Conservation (phyloP, 2,329 filamentous ascomycete species). For the Trichoderma sp. region DNA sequence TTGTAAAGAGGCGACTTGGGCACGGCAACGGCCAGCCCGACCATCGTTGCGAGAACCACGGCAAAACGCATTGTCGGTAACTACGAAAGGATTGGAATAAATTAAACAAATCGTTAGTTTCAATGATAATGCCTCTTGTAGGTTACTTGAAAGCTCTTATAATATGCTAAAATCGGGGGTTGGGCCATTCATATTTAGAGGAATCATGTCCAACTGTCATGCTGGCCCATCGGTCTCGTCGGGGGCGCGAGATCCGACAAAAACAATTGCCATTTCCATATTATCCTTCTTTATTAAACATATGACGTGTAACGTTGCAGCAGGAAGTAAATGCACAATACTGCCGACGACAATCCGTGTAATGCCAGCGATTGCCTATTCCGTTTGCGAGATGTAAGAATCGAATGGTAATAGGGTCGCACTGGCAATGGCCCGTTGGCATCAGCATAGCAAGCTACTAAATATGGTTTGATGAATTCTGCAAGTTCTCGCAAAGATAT, state of each 20-base stretch:
- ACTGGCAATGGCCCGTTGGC: not conserved
- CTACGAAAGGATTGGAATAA: not conserved
- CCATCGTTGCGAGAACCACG: not conserved
- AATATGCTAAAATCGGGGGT: not conserved
- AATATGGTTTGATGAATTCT: not conserved
- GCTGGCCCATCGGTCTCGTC: not conserved
- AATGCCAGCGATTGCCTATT: not conserved
- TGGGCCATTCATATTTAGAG: not conserved
- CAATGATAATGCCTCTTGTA: not conserved
- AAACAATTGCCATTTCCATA: not conserved
- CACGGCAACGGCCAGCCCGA: not conserved
- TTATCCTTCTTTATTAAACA: not conserved
- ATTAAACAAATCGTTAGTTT: not conserved
- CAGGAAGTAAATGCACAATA: not conserved
- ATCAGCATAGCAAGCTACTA: not conserved
- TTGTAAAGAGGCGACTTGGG: constrained; percentile 11
- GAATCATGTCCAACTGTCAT: not conserved
- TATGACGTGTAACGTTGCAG: not conserved
- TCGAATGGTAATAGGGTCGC: not conserved
- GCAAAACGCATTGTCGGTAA: constrained; percentile 6
- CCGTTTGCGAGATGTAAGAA: not conserved
- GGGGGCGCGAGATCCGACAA: not conserved
- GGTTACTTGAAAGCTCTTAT: not conserved
- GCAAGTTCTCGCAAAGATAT: not conserved
- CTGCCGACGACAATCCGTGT: not conserved